Conservation (phyloP, 2,329 filamentous ascomycete genomes). For the Stagonosporopsis vannaccii region DNA sequence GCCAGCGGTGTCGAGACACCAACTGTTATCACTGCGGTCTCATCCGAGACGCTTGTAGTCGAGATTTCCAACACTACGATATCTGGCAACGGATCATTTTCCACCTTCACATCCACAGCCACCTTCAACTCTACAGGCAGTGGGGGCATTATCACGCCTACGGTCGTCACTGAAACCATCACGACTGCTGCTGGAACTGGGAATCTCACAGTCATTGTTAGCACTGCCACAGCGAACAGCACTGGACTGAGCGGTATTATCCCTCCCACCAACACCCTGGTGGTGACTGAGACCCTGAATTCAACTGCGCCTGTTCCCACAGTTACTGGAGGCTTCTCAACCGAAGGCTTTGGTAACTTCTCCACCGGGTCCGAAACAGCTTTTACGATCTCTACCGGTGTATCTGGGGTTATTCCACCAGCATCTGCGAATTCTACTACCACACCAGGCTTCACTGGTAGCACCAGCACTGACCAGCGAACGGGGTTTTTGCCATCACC, state of each 20-base stretch:
- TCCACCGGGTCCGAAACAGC: conserved; percentile 5
- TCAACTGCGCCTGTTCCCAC: background rate
- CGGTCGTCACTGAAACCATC: conserved; percentile 11
- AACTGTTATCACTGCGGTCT: conserved; percentile 8
- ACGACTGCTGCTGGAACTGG: conserved; percentile 6
- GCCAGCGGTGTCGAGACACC: conserved; percentile 17
- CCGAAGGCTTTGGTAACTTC: conserved; percentile 16
- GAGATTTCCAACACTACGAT: conserved; percentile 15
- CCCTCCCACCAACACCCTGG: conserved; percentile 9
- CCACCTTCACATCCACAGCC: conserved; percentile 4
- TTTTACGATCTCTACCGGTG: conserved; percentile 3
- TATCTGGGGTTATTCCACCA: conserved; percentile 3
- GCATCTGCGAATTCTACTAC: conserved; percentile 6
- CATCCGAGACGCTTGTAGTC: conserved; percentile 8
- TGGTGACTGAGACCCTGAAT: conserved; percentile 4
- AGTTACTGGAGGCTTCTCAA: conserved; percentile 4
- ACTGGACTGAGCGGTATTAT: conserved; percentile 20
- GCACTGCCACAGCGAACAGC: conserved; percentile 15
- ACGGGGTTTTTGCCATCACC: background rate
- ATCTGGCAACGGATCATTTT: conserved; percentile 3
- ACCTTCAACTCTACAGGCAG: conserved; percentile 16
- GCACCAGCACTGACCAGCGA: background rate
- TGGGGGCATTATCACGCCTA: conserved; percentile 12
- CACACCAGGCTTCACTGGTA: background rate
- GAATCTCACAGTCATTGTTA: conserved; percentile 5